Conservation (phyloP, 176 grass and related monocot species). For the Oryza rufipogon region DNA sequence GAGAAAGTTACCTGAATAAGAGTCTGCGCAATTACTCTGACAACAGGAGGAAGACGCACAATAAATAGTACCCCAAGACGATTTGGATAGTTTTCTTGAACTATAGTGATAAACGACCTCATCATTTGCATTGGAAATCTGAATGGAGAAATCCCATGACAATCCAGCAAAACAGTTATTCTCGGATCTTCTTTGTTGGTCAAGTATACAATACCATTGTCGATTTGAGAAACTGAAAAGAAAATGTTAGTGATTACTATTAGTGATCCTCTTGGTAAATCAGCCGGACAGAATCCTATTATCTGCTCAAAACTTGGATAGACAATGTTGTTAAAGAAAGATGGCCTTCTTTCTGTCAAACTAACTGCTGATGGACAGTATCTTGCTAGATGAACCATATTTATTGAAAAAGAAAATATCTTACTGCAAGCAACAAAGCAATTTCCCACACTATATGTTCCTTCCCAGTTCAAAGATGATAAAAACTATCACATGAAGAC, state of each 20-base stretch:
- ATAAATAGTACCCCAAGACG: conserved; percentile 76
- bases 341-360: not conserved
- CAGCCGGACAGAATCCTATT: conserved; percentile 8
- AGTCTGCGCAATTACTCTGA: conserved; percentile 96
- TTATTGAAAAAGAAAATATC: conserved; percentile 12
- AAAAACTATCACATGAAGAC: conserved; percentile 3
- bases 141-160: conserved; percentile 87
- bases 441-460: conserved; percentile 15
- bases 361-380: not conserved
- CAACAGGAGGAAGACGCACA: conserved; percentile 90
- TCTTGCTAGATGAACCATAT: conserved; percentile 30
- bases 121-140: conserved; percentile 97
- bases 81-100: conserved; percentile 94
- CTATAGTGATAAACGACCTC: conserved; percentile 77
- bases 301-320: not conserved
- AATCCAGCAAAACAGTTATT: conserved; percentile 92
- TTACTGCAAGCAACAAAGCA: conserved; percentile 15
- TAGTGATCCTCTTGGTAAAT: conserved; percentile 4
- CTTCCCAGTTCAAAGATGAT: conserved; percentile 26
- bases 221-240: conserved; percentile 89
- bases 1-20: conserved; percentile 75
- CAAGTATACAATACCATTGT: conserved; percentile 77
- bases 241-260: conserved; percentile 34
- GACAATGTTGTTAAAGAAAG: conserved; percentile 12
- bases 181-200: conserved; percentile 74